Evolutionary conservation across 2,329 filamentous ascomycete species (phyloP), one percentile per base, ranked within the genome.

Genomic region (Aureobasidium uvarum): DNA sequence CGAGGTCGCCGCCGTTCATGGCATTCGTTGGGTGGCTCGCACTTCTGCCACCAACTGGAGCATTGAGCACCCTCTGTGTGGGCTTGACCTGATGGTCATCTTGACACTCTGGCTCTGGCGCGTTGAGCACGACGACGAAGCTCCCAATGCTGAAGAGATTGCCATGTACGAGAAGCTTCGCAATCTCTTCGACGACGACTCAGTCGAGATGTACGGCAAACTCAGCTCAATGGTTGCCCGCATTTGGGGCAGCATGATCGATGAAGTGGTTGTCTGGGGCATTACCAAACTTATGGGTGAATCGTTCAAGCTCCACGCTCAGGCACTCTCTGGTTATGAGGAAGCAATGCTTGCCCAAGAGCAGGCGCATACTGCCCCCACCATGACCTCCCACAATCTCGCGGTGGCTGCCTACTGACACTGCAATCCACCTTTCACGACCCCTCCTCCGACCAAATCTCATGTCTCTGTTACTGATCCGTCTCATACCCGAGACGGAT

Each of bases 31-130:
- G 94, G 93, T 98, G 68, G 94, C 94, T n/a, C 89, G 93, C 71
- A 97, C 94, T 25, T 97, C 93, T 54, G 92, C 95, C 25, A 97
- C 95, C 54, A 98, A 98, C 80, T 99, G 95, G 95, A 98, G 94
- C 77, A 91, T 98, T 67, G 95, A 99, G 81, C 94, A 99, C 77
- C 93, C 95, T 62, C 87, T 99, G 66, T 97, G 93, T 74, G 94
- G 94, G 68, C 87, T 99, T 81, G 95, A 99, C 77, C 84, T 98
- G 71, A 96, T 99, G 87, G 95, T 98, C 77, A 95, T 97, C 72
- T 88, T 99, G 72, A 97, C 92, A 74, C 84, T 98, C 71, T 99
- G 95, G 95, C 89, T 99, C 73, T 98, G 97, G 83, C 92, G 93
- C 80, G 89, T 99, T 83, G 95, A 99, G 89, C 93, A 98, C 81